Evolutionary conservation across 2,329 filamentous ascomycete genomes (phyloP), one percentile per base, ranked within the genome.

Genomic region (Amylocarpus encephaloides): DNA sequence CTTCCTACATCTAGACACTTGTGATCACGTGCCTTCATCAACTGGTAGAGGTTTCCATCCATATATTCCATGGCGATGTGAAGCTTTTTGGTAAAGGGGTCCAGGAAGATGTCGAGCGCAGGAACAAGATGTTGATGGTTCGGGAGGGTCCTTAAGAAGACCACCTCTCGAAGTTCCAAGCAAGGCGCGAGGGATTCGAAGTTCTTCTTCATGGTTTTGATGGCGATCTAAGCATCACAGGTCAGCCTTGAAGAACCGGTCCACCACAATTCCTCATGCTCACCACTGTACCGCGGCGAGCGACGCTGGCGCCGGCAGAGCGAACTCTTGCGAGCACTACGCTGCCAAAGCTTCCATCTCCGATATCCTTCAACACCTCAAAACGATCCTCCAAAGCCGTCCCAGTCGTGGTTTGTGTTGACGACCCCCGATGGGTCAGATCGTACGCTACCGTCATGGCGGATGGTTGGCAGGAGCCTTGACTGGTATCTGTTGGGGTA

Each of bases 181-280:
- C 93, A 98, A 46, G 90, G 86, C 13, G 80, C 74, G 66, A 96
- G 90, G 1, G 88, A 95, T 62, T 97, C 91, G 63, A 97, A 98
- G 0, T 86, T 91, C 80, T 98, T 98, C 78, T 98, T 98, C 93
- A 98, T 98, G 5, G 93, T 97, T 73, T 98, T 98, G 73, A 98
- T 96, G 39, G 93, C 93, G 63, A 98, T 87, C 93, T 97, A 60
- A 49, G 50, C 35, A 3, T 2, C 33, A 26, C 18, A 19, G 16
- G 48, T 64, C 34, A 63, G 57, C 43, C 36, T 30, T 12, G 11
- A 46, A 45, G 43, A 16, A 50, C 34, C 45, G 52, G 43, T 43
- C 46, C 44, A 51, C 51, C 18, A 12, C 45, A 22, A 44, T 49
- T 35, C 11, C 43, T 16, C 19, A 44, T 57, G 75, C 84, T 77